phyloP scores from a whole-genome alignment of 345 rosid species.

The Hibiscus tridactylites region DNA sequence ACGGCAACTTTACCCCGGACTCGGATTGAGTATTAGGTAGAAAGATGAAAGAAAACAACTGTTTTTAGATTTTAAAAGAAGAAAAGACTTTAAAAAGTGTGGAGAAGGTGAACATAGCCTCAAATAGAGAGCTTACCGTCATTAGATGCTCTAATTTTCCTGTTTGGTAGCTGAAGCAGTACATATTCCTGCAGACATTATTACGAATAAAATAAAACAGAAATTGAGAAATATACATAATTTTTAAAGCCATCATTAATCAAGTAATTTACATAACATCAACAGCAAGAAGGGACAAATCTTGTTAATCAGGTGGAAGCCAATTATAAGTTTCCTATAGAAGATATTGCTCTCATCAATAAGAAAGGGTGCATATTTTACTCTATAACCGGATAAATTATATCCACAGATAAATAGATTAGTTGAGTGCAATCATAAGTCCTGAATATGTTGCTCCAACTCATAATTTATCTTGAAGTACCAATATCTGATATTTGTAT shows the following conservation, averaged over 20 bases:
- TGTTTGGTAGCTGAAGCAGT: constrained; percentile 94
- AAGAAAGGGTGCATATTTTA: not conserved
- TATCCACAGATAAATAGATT: not conserved
- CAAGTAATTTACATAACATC: not conserved
- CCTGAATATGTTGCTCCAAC: not conserved
- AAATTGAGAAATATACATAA: not conserved
- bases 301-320: not conserved
- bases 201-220: not conserved
- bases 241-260: not conserved
- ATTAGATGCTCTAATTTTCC: constrained; percentile 92
- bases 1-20: too few relatives aligned
- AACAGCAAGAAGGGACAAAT: not conserved
- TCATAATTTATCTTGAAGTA: not conserved
- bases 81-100: not conserved
- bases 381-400: not conserved
- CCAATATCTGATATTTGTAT: too few relatives aligned
- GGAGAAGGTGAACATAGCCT: not conserved
- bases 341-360: not conserved
- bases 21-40: not conserved
- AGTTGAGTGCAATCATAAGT: not conserved
- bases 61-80: not conserved
- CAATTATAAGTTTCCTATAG: not conserved
- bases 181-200: constrained; percentile 53
- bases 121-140: constrained; percentile 45
- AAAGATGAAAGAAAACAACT: not conserved